Base-by-base conservation (phyloP, 2,329 filamentous ascomycete species). In the Cercospora nicotianae region DNA sequence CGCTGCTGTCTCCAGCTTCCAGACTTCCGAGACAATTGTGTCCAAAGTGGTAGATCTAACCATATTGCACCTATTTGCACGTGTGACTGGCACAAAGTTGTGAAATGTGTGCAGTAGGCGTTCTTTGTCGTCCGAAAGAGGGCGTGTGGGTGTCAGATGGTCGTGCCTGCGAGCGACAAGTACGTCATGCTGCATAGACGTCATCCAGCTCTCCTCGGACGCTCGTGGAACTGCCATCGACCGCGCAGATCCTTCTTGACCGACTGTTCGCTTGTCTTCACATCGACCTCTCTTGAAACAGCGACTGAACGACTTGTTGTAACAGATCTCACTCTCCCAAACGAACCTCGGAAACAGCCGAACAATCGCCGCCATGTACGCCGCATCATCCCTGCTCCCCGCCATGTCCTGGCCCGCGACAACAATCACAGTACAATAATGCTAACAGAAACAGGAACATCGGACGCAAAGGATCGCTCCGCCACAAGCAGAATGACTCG, bases 401-500 rank as follows among this genome's bases (percentile, higher is more conserved):
- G 31, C 31, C 20, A 8, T 36, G n/a, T n/a, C 20, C 30, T 20
- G n/a, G 20, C 23, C 53, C 53, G 9, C 53, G 30, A 26, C 53
- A 33, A 23, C 26, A 39, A 39, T 39, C 26, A 13, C 20, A 13
- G 13, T 10, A 12, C 53, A 18, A 30, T 18, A 18, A 30, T 18
- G 26, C 53, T 30, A 16, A 30, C 23, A 10, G 18, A 18, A 5
- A 60, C 57, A 65, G 63, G 63, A 65, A 65, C 74, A 67, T 79
- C 78, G 73, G 81, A 72, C 90, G 91, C 75, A 87, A 89, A 69
- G 86, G 92, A 69, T 93, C 90, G 31, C 87, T 92, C 76, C 90
- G 91, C 74, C 91, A 90, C 69, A 86, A 87, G 78, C 87, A 87
- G 78, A 81, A 80, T 65, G 63, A 65, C 58, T 67, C 66, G 36